Evolutionary conservation across 169 alveolate species (phyloP).

Genomic region (Babesia divergens): DNA sequence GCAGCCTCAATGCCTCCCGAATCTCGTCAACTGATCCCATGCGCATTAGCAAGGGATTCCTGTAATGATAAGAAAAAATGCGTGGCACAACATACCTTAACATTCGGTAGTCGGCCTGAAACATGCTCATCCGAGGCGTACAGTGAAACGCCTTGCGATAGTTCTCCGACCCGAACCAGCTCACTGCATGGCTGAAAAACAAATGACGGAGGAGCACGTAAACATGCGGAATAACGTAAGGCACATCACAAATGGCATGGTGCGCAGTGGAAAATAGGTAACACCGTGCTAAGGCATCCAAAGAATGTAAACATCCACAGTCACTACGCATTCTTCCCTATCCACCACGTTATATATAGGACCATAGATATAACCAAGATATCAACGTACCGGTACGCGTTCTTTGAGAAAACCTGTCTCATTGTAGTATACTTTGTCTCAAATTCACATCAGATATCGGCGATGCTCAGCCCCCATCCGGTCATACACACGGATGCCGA

Average conservation of each 20-base stretch:
- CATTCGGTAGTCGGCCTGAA: conserved; percentile 51
- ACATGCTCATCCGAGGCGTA: conserved; percentile 24
- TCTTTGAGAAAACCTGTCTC: conserved; percentile 12
- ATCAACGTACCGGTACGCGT: conserved; percentile 29
- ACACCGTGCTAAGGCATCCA: too few species aligned
- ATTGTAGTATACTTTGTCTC: not conserved
- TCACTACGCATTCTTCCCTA: too few species aligned
- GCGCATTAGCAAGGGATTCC: conserved; percentile 64
- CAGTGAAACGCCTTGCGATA: conserved; percentile 66
- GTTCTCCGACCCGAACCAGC: conserved; percentile 65
- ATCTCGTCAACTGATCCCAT: conserved; percentile 53
- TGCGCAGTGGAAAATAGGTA: too few species aligned
- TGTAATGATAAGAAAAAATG: not conserved
- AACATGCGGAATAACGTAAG: not conserved
- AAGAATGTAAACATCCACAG: too few species aligned
- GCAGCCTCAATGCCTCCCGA: conserved; percentile 47
- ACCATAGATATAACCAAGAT: too few species aligned
- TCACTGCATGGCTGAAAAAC: conserved; percentile 58
- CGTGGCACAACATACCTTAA: conserved; percentile 30
- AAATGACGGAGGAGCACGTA: too few species aligned
- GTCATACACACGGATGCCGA: too few species aligned
- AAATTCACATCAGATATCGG: too few species aligned
- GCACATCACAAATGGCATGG: too few species aligned
- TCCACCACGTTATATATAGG: too few species aligned
- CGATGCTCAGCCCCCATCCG: conserved; percentile 33